phyloP scores from a whole-genome alignment of 768 basidiomycete species.

The Aureoboletus auriporus region DNA sequence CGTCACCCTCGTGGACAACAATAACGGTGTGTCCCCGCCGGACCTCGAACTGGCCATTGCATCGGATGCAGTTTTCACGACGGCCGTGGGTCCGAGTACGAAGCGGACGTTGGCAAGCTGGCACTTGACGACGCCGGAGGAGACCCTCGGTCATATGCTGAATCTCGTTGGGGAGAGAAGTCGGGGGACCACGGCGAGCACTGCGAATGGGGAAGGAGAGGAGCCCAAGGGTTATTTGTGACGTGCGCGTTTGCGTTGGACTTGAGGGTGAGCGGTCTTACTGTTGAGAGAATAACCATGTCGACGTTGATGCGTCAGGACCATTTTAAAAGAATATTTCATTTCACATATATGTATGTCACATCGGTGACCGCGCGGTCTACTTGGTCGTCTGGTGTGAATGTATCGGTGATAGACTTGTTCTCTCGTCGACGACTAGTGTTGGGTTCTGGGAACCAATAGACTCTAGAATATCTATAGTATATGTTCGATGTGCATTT shows the following conservation, averaged over 20 bases:
- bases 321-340: no score
- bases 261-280: no score
- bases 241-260: not conserved
- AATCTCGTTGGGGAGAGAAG: conserved; percentile 45
- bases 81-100: conserved; percentile 85
- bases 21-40: conserved; percentile 25
- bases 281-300: no score
- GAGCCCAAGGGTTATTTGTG: conserved; percentile 19
- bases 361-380: no score
- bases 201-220: not conserved
- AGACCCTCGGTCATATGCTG: conserved; percentile 80
- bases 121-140: conserved; percentile 88
- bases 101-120: conserved; percentile 89
- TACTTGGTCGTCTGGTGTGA: no score
- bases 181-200: not conserved
- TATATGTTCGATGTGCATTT: no score
- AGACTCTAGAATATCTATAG: no score
- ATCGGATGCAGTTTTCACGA: conserved; percentile 80
- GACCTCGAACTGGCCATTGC: conserved; percentile 59
- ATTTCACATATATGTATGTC: no score
- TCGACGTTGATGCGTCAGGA: no score
- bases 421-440: no score
- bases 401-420: no score
- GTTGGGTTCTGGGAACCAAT: no score
- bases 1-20: conserved; percentile 34